phyloP scores from a whole-genome alignment of 169 alveolate genomes.

The Eimeria sp. region DNA sequence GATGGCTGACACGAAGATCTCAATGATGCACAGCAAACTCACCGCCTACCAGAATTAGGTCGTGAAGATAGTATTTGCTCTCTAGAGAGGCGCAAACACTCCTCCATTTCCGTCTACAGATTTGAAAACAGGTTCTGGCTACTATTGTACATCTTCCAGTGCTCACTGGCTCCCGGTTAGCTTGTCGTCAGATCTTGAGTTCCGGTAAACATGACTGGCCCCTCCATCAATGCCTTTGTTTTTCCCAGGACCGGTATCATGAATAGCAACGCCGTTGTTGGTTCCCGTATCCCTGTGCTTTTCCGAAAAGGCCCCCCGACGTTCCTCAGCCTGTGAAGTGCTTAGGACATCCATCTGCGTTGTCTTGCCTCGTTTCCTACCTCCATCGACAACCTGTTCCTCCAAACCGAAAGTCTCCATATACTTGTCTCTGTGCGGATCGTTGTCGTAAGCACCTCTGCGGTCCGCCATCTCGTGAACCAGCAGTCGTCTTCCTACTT shows the following conservation, averaged over 20 bases:
- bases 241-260: neutral
- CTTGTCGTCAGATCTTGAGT: neutral
- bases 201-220: neutral
- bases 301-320: neutral
- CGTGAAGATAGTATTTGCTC: neutral
- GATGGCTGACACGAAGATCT: neutral
- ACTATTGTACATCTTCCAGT: neutral
- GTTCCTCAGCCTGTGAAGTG: neutral
- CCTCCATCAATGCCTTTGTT: neutral
- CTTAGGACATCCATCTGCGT: neutral
- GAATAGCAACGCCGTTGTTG: neutral
- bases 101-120: neutral
- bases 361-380: neutral
- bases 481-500: neutral
- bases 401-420: neutral
- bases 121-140: neutral
- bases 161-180: constrained; percentile 13
- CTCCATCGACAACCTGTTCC: neutral
- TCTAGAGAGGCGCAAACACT: neutral
- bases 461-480: neutral
- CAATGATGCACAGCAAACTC: neutral
- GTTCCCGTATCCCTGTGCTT: neutral
- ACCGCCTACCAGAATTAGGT: neutral
- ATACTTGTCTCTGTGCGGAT: neutral
- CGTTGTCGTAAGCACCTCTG: neutral